Percentiles rank a stretch among this genome's conserved stretches.
Conservation (phyloP, 208 protist species). For the Leptomonas seymouri region DNA sequence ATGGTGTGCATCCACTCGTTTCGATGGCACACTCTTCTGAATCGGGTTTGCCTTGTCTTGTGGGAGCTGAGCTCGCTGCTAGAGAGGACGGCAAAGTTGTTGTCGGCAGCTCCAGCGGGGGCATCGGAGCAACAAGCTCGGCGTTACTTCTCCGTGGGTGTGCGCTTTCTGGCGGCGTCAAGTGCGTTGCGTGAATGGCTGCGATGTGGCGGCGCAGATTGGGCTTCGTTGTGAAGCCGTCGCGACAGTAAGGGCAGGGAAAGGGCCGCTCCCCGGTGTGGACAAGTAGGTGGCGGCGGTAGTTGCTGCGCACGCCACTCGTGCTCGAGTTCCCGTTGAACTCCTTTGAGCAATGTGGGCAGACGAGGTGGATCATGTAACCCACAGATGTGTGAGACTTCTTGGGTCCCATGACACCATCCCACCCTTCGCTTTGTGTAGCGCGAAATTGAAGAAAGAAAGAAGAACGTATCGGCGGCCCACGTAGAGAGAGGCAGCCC, state of each 20-base stretch:
- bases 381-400: conserved; percentile 1
- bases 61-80: background rate
- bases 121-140: conserved; percentile 3
- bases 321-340: conserved; percentile 54
- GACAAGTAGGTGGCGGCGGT: conserved; percentile 66
- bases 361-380: conserved; percentile 35
- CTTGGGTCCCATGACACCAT: conserved; percentile 6
- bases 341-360: conserved; percentile 60
- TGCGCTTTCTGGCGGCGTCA: conserved; percentile 18
- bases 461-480: too few species aligned
- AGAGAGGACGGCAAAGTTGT: background rate
- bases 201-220: conserved; percentile 64
- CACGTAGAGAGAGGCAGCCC: too few species aligned
- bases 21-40: background rate
- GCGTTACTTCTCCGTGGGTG: background rate
- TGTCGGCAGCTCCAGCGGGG: conserved; percentile 22
- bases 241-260: conserved; percentile 59
- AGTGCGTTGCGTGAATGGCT: conserved; percentile 35
- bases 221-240: conserved; percentile 63
- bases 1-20: background rate
- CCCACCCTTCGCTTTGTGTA: background rate
- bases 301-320: conserved; percentile 79
- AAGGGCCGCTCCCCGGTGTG: conserved; percentile 76
- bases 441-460: too few species aligned
- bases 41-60: background rate